Evolutionary conservation across 2,329 filamentous ascomycete genomes (phyloP).

Genomic region (Diaporthe batatas): DNA sequence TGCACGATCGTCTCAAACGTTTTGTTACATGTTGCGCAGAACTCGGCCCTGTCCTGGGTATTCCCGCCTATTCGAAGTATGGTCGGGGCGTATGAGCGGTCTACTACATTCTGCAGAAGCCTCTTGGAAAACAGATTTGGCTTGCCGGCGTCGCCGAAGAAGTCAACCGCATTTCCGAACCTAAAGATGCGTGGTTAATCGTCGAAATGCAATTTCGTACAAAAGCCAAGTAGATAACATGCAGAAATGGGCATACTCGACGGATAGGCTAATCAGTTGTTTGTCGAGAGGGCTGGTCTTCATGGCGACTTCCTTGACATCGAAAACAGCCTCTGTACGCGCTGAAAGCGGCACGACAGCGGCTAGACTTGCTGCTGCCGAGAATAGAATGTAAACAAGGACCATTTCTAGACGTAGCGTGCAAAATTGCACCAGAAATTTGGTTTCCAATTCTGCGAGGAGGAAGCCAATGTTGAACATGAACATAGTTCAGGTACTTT

Average conservation of each 20-base stretch:
- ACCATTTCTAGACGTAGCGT: not conserved
- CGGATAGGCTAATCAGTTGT: not conserved
- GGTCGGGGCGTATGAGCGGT: not conserved
- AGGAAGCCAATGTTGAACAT: not conserved
- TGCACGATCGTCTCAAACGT: not conserved
- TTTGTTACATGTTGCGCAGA: not conserved
- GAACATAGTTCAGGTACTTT: too few relatives aligned
- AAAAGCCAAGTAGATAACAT: not conserved
- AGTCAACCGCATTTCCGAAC: not conserved
- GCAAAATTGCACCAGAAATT: not conserved
- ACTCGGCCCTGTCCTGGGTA: not conserved
- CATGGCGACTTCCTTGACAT: not conserved
- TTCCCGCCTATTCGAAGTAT: not conserved
- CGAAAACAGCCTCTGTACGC: not conserved
- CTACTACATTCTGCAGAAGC: not conserved
- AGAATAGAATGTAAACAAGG: not conserved
- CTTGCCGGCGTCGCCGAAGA: not conserved
- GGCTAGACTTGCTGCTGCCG: not conserved
- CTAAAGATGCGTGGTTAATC: not conserved
- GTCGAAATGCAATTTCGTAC: not conserved
- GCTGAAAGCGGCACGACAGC: not conserved
- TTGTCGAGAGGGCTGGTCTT: not conserved
- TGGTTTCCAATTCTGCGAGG: not conserved
- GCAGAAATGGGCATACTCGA: not conserved
- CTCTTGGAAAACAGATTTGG: not conserved